phyloP scores from a whole-genome alignment of 345 rosid species.

The Luvunga scandens region DNA sequence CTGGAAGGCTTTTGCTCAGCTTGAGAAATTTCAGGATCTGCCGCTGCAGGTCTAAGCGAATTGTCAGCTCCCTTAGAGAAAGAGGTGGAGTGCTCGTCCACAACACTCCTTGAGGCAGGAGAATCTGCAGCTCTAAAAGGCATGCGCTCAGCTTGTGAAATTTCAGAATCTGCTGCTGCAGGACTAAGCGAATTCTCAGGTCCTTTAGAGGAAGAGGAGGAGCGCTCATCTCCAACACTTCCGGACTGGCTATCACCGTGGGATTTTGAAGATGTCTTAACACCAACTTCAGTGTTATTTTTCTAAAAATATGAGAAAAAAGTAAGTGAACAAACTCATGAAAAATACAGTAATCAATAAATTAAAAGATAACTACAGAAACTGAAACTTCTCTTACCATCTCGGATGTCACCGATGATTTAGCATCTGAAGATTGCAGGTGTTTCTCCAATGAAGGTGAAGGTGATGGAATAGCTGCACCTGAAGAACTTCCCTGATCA shows the following conservation, averaged over 20 bases:
- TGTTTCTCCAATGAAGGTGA: conserved; percentile 24
- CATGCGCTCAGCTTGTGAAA: conserved; percentile 20
- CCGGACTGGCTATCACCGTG: conserved; percentile 11
- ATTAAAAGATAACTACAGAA: not conserved
- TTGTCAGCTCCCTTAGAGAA: conserved; percentile 26
- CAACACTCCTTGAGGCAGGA: conserved; percentile 15
- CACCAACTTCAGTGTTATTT: conserved; percentile 16
- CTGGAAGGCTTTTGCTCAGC: conserved; percentile 23
- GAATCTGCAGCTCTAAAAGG: conserved; percentile 24
- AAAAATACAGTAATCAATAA: conserved; percentile 13
- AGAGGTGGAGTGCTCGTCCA: conserved; percentile 25
- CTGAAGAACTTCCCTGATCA: conserved; percentile 48
- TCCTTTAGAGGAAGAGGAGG: conserved; percentile 23
- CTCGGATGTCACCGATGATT: conserved; percentile 28
- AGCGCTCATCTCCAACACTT: conserved; percentile 23
- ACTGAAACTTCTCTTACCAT: conserved; percentile 34
- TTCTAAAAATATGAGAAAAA: conserved; percentile 19
- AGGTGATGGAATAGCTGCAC: conserved; percentile 33
- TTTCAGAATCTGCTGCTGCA: conserved; percentile 19
- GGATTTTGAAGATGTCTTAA: conserved; percentile 31
- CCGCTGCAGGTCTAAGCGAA: conserved; percentile 20
- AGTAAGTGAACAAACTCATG: not conserved
- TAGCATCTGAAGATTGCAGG: conserved; percentile 35
- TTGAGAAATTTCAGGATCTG: conserved; percentile 21
- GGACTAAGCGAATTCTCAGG: conserved; percentile 26